phyloP scores from a whole-genome alignment of 2,329 filamentous ascomycete genomes.

The Fusarium xylarioides region DNA sequence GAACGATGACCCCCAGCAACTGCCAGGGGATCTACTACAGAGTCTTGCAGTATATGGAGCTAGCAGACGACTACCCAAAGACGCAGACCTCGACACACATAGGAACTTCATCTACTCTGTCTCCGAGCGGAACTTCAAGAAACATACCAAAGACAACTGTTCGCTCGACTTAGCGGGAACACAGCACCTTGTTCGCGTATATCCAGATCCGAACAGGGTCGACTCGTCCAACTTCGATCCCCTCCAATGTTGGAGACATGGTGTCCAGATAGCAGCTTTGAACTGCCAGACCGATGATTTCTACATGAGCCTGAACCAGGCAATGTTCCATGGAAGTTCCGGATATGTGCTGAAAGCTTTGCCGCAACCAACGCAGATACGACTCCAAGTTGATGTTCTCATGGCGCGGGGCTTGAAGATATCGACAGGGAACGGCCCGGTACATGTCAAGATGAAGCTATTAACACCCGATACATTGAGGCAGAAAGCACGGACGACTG shows the following conservation, averaged over 20 bases:
- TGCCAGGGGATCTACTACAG: not conserved
- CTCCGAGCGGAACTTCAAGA: slow-evolving; percentile 7
- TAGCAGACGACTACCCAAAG: not conserved
- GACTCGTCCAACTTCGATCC: slow-evolving; percentile 28
- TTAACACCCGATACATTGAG: not conserved
- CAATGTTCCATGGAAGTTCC: slow-evolving; percentile 6
- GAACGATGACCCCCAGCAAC: accelerated
- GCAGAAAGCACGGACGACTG: not conserved
- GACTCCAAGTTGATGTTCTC: not conserved
- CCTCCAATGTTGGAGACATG: slow-evolving; percentile 7
- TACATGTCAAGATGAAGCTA: not conserved
- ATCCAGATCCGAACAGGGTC: slow-evolving; percentile 20
- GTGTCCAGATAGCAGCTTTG: slow-evolving; percentile 22
- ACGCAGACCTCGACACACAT: not conserved
- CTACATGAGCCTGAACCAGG: slow-evolving; percentile 2
- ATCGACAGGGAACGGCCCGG: accelerated
- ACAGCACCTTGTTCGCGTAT: slow-evolving; percentile 10
- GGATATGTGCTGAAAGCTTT: slow-evolving; percentile 7
- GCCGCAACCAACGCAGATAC: not conserved
- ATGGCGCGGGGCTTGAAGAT: not conserved
- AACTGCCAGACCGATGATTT: slow-evolving; percentile 19
- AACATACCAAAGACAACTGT: not conserved
- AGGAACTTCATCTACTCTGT: slow-evolving; percentile 21
- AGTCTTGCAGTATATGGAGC: slow-evolving; percentile 19
- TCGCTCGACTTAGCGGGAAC: not conserved